Conservation (phyloP, 2,329 filamentous ascomycete genomes). For the Dactylella cylindrospora region DNA sequence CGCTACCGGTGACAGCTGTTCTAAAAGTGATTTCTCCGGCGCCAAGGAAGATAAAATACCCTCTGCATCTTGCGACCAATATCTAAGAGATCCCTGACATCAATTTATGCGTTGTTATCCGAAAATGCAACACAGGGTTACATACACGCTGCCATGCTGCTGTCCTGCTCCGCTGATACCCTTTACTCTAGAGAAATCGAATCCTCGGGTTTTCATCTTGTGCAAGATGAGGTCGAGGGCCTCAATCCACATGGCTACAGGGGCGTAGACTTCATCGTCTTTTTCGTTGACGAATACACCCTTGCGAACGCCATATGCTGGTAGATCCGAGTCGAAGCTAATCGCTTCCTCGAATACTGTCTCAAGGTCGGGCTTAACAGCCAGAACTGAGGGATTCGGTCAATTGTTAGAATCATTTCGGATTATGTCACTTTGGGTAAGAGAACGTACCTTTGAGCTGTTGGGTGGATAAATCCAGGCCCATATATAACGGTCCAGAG, state of each 20-base stretch:
- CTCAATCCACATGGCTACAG: slow-evolving; percentile 92
- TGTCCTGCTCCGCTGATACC: slow-evolving; percentile 90
- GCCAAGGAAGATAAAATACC: slow-evolving; percentile 64
- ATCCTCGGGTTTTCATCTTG: slow-evolving; percentile 67
- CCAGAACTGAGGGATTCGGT: slow-evolving; percentile 62
- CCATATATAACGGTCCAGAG: slow-evolving; percentile 70
- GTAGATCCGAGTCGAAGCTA: slow-evolving; percentile 86
- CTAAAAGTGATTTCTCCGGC: slow-evolving; percentile 63
- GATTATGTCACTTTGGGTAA: not conserved
- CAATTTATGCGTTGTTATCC: slow-evolving; percentile 1
- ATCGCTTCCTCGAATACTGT: slow-evolving; percentile 84
- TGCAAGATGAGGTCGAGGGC: slow-evolving; percentile 81
- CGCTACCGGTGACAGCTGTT: slow-evolving; percentile 67
- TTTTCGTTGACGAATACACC: slow-evolving; percentile 79
- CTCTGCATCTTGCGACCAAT: slow-evolving; percentile 76
- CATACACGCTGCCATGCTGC: slow-evolving; percentile 90
- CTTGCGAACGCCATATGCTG: slow-evolving; percentile 77
- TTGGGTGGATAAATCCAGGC: slow-evolving; percentile 95
- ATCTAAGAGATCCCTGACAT: slow-evolving; percentile 38
- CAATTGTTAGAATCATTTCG: slow-evolving; percentile 14
- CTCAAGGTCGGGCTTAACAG: slow-evolving; percentile 78
- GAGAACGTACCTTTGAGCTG: slow-evolving; percentile 75
- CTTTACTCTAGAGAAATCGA: slow-evolving; percentile 72
- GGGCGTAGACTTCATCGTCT: slow-evolving; percentile 87
- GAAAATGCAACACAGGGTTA: slow-evolving; percentile 26